phyloP scores from a whole-genome alignment of 164 flowering plant species.

The Nelumbo lutea region DNA sequence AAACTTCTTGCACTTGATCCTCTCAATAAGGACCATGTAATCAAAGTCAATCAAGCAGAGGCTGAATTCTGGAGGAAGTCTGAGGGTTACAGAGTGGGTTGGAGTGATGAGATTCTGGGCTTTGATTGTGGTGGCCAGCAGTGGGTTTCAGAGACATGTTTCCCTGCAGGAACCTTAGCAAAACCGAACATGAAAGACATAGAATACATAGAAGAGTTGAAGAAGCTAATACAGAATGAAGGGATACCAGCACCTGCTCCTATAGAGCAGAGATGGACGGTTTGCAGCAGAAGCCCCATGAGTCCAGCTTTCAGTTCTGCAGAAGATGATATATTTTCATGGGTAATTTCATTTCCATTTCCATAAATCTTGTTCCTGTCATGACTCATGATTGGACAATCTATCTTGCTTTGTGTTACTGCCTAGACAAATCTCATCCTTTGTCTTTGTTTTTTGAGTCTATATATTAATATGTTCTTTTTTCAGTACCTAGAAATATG shows the following conservation, averaged over 20 bases:
- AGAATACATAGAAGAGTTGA: conserved; percentile 73
- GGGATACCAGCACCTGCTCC: conserved; percentile 95
- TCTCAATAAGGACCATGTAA: conserved; percentile 77
- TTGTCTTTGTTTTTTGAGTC: too few relatives aligned
- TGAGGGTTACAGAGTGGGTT: conserved; percentile 95
- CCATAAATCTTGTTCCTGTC: neutral
- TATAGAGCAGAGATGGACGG: conserved; percentile 95
- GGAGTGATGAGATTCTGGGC: conserved; percentile 97
- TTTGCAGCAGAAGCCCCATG: conserved; percentile 82
- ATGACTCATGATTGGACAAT: neutral
- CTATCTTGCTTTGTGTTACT: neutral
- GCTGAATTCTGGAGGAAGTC: conserved; percentile 97
- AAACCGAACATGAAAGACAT: conserved; percentile 92
- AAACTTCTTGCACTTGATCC: conserved; percentile 91
- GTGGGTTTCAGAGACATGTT: conserved; percentile 99
- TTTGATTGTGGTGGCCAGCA: conserved; percentile 99
- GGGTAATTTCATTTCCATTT: conserved; percentile 50
- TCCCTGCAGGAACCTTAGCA: conserved; percentile 80
- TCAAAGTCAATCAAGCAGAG: conserved; percentile 85
- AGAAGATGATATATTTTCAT: conserved; percentile 84
- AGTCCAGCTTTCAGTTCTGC: conserved; percentile 84
- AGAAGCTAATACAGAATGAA: conserved; percentile 73
- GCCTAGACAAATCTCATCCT: neutral
- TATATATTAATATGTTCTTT: too few relatives aligned
- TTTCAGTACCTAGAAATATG: neutral